Base-by-base conservation (phyloP, 164 flowering plant genomes). In the Liquidambar formosana region DNA sequence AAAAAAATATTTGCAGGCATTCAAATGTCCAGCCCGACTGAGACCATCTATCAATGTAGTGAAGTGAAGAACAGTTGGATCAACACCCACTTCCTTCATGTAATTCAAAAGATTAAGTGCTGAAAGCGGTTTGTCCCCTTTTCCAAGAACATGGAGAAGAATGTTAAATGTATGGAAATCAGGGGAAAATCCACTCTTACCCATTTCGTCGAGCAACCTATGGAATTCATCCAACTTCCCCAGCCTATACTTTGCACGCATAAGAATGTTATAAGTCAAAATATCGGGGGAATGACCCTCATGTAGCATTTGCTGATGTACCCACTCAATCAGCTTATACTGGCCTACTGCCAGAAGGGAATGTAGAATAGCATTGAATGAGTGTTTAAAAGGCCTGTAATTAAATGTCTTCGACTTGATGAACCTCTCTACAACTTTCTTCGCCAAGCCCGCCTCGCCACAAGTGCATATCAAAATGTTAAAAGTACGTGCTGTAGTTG, bases 21-120 rank as follows among this genome's bases (percentile, higher is more conserved):
- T 91, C 77, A 93, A 63, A 71, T 95, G 88, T 43, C 97, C 97
- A 53, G 93, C 92, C 23, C 99, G 85, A 68, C 97, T 87, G 9
- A 95, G 77, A 60, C 99, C 99, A 76, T 95, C 93, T 18, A 95
- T 88, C 74, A 93, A 76, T 27, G 97, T 85, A 28, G 99, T 95
- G 78, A 84, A 95, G 79, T 95, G 99, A 66, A 89, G 86, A 74
- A 85, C 82, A 66, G 71, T 82, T 10, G 97, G 94, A 49, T 81
- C 73, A 43, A 85, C 54, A 46, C 97, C 96, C 11, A 74, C 85
- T 61, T 88, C 88, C 68, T 76, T 92, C 99, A 95, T 95, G 78
- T 85, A 82, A 63, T 83, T 86, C 73, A 94, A 65, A 59, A 92
- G 89, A 49, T 88, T 80, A 56, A 86, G 82, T 19, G 97, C 99